phyloP scores from a whole-genome alignment of 177 flowering plant species.

The Vitis hybrid region DNA sequence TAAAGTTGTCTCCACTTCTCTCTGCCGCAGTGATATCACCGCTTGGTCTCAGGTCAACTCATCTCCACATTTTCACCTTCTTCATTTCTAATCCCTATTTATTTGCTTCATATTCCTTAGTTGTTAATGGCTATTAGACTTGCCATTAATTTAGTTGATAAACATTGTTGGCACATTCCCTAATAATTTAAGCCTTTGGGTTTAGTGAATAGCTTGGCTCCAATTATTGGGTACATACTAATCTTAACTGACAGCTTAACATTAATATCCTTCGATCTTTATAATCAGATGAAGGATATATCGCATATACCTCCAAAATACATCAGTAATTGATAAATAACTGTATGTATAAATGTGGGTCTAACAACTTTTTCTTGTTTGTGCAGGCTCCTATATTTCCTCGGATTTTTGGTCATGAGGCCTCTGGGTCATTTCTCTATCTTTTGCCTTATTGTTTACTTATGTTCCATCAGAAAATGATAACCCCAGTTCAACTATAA shows the following conservation, averaged over 20 bases:
- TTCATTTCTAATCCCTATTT: not conserved
- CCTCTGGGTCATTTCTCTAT: slow-evolving; percentile 68
- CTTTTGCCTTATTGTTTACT: not conserved
- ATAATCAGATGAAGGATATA: too few species aligned
- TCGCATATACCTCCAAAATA: too few species aligned
- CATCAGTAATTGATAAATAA: not conserved
- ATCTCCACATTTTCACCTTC: not conserved
- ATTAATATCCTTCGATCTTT: too few species aligned
- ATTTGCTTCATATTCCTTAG: too few species aligned
- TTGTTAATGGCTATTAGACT: too few species aligned
- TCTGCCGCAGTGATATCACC: slow-evolving; percentile 83
- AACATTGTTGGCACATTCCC: too few species aligned
- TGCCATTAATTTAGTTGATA: too few species aligned
- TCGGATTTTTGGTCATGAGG: slow-evolving; percentile 97
- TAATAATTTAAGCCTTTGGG: too few species aligned
- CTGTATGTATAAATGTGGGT: not conserved
- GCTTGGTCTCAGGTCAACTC: slow-evolving; percentile 74
- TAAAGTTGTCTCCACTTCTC: slow-evolving; percentile 83
- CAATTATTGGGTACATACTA: too few species aligned
- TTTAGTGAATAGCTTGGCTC: too few species aligned
- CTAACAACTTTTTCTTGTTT: not conserved
- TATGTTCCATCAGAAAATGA: not conserved
- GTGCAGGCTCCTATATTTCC: slow-evolving; percentile 75
- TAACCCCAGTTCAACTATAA: too few species aligned
- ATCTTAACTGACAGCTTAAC: too few species aligned